Evolutionary conservation across 2,329 filamentous ascomycete genomes (phyloP).

Genomic region (Xylaria hypoxylon): DNA sequence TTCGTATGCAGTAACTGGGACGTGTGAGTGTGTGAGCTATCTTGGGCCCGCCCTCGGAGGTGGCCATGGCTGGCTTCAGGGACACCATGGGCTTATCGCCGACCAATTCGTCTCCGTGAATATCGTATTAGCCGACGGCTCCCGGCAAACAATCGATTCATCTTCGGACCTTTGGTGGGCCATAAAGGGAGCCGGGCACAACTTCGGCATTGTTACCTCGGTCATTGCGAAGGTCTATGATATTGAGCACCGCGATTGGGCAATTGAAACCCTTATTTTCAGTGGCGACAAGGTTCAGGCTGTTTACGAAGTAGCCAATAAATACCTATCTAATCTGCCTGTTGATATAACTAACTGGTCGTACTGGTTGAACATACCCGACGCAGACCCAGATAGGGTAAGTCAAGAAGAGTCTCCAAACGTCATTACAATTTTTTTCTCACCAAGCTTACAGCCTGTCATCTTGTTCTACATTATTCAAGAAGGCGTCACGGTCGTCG

Average conservation of each 20-base stretch:
- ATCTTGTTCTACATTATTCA: slow-evolving; percentile 43
- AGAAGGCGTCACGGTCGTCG: slow-evolving; percentile 39
- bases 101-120: too few relatives aligned
- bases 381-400: slow-evolving; percentile 35
- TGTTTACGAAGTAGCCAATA: slow-evolving; percentile 60
- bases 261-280: slow-evolving; percentile 59
- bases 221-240: slow-evolving; percentile 63
- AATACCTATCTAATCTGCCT: slow-evolving; percentile 54
- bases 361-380: slow-evolving; percentile 35
- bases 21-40: slow-evolving; percentile 60
- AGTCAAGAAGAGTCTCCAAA: slow-evolving; percentile 26
- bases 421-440: slow-evolving; percentile 27
- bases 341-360: slow-evolving; percentile 36
- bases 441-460: slow-evolving; percentile 29
- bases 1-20: slow-evolving; percentile 52
- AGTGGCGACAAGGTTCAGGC: slow-evolving; percentile 62
- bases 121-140: too few relatives aligned
- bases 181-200: slow-evolving; percentile 67
- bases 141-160: slow-evolving; percentile 52
- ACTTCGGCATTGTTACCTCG: slow-evolving; percentile 69
- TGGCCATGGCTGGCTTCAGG: slow-evolving; percentile 66
- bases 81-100: slow-evolving; percentile 60
- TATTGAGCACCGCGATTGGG: slow-evolving; percentile 55
- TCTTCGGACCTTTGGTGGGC: slow-evolving; percentile 68
- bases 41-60: slow-evolving; percentile 66